These are phyloP conservation scores for Penicillium sp. DNA, from an alignment of 2,329 filamentous ascomycete genomes.

Conservation along the genomic window DNA sequence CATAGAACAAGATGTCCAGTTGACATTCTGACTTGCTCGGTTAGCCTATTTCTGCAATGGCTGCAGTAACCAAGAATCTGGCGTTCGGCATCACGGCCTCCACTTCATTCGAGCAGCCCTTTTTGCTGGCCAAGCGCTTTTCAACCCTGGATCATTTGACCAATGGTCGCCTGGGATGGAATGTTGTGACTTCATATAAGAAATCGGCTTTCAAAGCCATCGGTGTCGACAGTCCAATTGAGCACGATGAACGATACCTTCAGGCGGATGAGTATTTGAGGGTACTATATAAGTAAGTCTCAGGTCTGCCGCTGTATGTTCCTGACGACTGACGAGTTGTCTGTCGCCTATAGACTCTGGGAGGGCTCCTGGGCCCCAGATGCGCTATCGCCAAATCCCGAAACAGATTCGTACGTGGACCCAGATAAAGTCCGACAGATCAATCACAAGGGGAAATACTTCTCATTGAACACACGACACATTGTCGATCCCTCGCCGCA, in stretches of 20 bases:
- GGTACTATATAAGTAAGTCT: conserved; percentile 58
- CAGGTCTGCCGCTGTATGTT: neutral
- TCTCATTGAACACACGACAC: conserved; percentile 45
- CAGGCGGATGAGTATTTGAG: conserved; percentile 61
- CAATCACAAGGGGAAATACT: conserved; percentile 58
- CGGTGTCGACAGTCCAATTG: conserved; percentile 54
- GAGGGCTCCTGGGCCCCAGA: conserved; percentile 57
- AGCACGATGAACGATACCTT: conserved; percentile 59
- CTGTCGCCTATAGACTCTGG: conserved; percentile 43
- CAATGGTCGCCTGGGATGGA: conserved; percentile 60
- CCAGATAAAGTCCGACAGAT: conserved; percentile 59
- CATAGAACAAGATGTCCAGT: neutral
- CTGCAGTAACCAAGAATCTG: conserved; percentile 62
- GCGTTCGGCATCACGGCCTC: conserved; percentile 61
- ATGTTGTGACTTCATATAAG: conserved; percentile 63
- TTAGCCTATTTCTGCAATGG: conserved; percentile 62
- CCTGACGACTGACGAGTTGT: neutral
- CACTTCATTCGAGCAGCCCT: conserved; percentile 61
- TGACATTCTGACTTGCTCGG: neutral
- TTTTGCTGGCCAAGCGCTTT: conserved; percentile 59
- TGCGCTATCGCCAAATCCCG: conserved; percentile 53
- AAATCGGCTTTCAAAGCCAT: conserved; percentile 62
- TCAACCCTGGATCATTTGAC: conserved; percentile 62
- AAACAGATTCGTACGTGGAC: conserved; percentile 55
- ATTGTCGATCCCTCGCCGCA: conserved; percentile 56